phyloP scores from a whole-genome alignment of 441 rosid genomes.

The Hura crepitans region DNA sequence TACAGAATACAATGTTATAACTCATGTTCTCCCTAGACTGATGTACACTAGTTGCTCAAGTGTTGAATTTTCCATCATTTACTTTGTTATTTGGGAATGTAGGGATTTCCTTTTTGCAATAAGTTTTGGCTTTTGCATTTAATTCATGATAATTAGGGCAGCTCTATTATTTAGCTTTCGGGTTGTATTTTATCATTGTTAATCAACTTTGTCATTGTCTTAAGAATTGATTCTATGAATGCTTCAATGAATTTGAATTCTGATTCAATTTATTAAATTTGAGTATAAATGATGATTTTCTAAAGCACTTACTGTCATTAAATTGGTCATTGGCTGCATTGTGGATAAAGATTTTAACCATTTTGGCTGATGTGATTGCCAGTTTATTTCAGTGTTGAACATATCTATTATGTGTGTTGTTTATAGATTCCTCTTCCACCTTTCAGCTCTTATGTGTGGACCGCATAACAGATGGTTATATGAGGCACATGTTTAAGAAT shows the following conservation, averaged over 20 bases:
- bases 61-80: slow-evolving; percentile 9
- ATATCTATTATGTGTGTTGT: neutral
- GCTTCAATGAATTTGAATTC: slow-evolving; percentile 1
- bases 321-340: neutral
- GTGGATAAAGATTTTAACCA: neutral
- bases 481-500: neutral
- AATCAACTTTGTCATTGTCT: neutral
- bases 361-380: neutral
- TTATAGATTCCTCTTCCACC: neutral
- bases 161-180: neutral
- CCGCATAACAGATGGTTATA: no score
- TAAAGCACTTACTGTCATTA: neutral
- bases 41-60: neutral
- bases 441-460: neutral
- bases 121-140: neutral
- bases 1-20: no score
- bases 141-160: neutral
- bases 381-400: neutral
- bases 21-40: neutral
- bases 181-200: neutral
- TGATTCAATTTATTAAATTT: neutral
- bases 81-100: neutral
- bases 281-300: neutral
- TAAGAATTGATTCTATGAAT: no score
- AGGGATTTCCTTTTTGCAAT: neutral